Percentiles rank a stretch among this genome's conserved stretches.
Evolutionary conservation across 345 rosid genomes (phyloP).

Genomic region (Zanthoxylum bungeanum): DNA sequence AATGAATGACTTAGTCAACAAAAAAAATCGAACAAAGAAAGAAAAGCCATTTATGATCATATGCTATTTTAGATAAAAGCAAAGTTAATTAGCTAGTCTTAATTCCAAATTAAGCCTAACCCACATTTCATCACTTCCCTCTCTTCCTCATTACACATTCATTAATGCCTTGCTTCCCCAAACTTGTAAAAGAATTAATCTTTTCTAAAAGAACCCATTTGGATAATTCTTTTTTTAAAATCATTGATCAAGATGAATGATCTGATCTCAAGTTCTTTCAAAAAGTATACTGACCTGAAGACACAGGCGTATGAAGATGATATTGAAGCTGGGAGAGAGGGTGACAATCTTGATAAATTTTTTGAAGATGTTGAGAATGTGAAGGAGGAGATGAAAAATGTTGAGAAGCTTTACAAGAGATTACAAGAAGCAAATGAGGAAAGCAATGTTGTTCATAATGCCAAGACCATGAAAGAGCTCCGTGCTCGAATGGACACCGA

Average conservation of each 20-base stretch:
- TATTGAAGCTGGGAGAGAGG: constrained; percentile 62
- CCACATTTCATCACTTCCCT: too few relatives aligned
- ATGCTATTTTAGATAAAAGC: too few relatives aligned
- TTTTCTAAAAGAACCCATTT: too few relatives aligned
- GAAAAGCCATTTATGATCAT: too few relatives aligned
- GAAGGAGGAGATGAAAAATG: constrained; percentile 57
- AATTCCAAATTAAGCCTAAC: too few relatives aligned
- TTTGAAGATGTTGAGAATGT: constrained; percentile 73
- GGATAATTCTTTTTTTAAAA: too few relatives aligned
- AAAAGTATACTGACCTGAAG: constrained; percentile 63
- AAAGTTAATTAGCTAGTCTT: too few relatives aligned
- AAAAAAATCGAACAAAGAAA: too few relatives aligned
- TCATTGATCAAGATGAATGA: constrained; percentile 91
- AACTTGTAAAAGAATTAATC: too few relatives aligned
- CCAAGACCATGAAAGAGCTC: constrained; percentile 56
- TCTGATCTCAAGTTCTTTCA: constrained; percentile 74
- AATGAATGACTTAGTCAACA: too few relatives aligned
- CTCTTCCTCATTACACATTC: too few relatives aligned
- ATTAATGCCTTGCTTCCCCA: too few relatives aligned
- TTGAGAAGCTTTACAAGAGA: constrained; percentile 56
- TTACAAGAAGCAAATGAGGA: constrained; percentile 81
- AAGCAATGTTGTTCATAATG: constrained; percentile 55
- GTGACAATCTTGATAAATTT: constrained; percentile 68
- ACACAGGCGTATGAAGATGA: constrained; percentile 56
- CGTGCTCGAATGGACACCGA: constrained; percentile 61